Base-by-base conservation (phyloP, 2,329 filamentous ascomycete species). In the Verticillium longisporum region DNA sequence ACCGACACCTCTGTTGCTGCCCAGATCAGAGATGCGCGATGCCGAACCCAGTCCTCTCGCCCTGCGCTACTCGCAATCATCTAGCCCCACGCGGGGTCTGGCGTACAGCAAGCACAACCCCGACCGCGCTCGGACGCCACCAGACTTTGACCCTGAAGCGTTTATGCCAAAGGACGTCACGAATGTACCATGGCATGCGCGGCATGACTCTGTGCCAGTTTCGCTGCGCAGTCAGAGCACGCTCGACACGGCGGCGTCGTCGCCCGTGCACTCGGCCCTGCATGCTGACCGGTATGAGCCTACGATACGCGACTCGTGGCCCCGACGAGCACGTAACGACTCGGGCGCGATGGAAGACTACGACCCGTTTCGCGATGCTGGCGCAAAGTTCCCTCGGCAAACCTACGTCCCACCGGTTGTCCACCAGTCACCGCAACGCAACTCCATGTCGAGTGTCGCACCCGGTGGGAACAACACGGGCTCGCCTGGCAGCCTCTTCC, bases 191-290 rank as follows among this genome's bases (percentile, higher is more conserved):
- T 76, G 72, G 72, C 68, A 70, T 54, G 66, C 63, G 3, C 68
- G 70, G 13, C 66, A 66, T 18, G 69, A 70, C 26, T 74, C 72
- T 18, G 69, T 72, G 1, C 73, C 75, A 0, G 67, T 68, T 55
- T 77, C 75, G 1, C 54, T 72, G 18, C 69, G 66, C 55, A 77
- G 74, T 67, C 70, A 71, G 45, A 72, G 69, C 31, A 75, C 74
- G 1, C 56, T 74, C 2, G 73, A 73, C 11, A 73, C 75, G 0
- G 62, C 69, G 0, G 69, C 72, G 0, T 69, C 70, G 0, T 75
- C 74, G 3, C 74, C 72, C 1, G 61, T 68, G 6, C 69, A 69
- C 59, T 67, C 67, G 1, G 61, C 68, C 1, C 58, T 67, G 32
- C 62, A 65, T 0, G 63, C 59, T 14, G 69, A 71, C 56, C 70